Base-by-base conservation (phyloP, 805 yeast species). In the Sugiyamaella chiloensis region DNA sequence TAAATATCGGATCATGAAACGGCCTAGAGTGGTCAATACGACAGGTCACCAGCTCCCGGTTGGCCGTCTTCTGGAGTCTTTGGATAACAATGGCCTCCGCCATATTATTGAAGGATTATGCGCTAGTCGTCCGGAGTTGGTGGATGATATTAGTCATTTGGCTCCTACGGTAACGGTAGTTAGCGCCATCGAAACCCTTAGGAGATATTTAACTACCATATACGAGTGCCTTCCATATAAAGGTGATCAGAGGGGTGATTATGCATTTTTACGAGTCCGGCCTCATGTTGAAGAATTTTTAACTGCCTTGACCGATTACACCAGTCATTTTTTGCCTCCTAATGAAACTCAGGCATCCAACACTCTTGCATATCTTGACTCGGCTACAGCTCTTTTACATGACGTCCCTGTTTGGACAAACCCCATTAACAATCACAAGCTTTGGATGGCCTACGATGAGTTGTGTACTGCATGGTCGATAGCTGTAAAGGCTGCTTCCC, bases 261-360 rank as follows among this genome's bases (percentile, higher is more conserved):
- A 87, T 60, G 80, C 90, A 3, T 87, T 79, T 62, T 66, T 85
- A 48, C 72, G 96, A 48, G 85, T 88, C 30, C 80, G 85, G 58
- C 78, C 84, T 5, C 66, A 71, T 49, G 74, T 86, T 52, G 76
- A 77, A 50, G 93, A 85, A 55, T 86, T 87, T 56, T 74, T 85
- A 51, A 72, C 74, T 52, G 80, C 87, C 19, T 68, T 88, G 46
- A 78, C 85, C 14, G 96, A 87, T 63, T 87, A 83, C 61, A 81
- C 86, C 4, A 69, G 83, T 49, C 79, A 77, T 56, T 83, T 82
- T 56, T 68, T 87, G 51, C 89, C 93, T 17, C 91, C 91, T 2
- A 72, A 77, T 44, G 87, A 83, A 58, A 52, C 69, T 20, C 78
- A 78, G 57, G 66, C 78, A 14, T 62, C 74, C 21, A 71, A 71